Conservation (phyloP, 768 basidiomycete species). For the Termitomyces sp. region DNA sequence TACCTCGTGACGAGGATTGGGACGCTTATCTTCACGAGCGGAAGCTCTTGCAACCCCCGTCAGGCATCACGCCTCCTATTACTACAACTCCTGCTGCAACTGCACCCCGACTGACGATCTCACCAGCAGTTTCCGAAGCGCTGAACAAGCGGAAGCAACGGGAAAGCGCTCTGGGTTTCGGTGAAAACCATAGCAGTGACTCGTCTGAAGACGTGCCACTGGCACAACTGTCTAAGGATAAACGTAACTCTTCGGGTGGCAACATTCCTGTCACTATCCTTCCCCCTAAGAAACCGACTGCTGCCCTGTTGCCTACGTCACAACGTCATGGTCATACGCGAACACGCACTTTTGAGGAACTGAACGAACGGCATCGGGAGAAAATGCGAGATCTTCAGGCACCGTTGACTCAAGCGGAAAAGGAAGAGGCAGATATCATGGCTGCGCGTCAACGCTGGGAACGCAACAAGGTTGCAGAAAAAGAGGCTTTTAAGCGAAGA, state of each 20-base stretch:
- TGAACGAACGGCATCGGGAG: slow-evolving; percentile 80
- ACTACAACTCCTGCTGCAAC: slow-evolving; percentile 44
- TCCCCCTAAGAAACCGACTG: slow-evolving; percentile 38
- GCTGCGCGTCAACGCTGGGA: slow-evolving; percentile 85
- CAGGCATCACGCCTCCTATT: slow-evolving; percentile 78
- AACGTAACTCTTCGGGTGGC: slow-evolving; percentile 24
- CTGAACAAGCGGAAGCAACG: slow-evolving; percentile 64
- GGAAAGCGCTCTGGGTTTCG: slow-evolving; percentile 58
- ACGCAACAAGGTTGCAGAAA: slow-evolving; percentile 66
- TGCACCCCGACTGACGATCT: slow-evolving; percentile 47
- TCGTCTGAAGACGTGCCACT: slow-evolving; percentile 49
- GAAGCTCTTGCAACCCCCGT: slow-evolving; percentile 78
- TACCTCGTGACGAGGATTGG: slow-evolving; percentile 77
- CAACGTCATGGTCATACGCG: slow-evolving; percentile 46
- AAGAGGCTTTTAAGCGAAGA: slow-evolving; percentile 63
- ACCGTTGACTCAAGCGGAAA: slow-evolving; percentile 77
- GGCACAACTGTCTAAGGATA: slow-evolving; percentile 24
- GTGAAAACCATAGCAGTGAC: slow-evolving; percentile 29
- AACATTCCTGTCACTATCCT: slow-evolving; percentile 40
- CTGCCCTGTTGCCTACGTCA: slow-evolving; percentile 40
- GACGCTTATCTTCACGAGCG: slow-evolving; percentile 82
- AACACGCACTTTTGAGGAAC: slow-evolving; percentile 80
- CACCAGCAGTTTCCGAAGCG: slow-evolving; percentile 74
- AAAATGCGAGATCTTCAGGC: slow-evolving; percentile 79
- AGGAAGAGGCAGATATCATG: slow-evolving; percentile 68